Evolutionary conservation across 176 grass and related monocot genomes (phyloP), one percentile per base, ranked within the genome.

Genomic region (Rhynchospora tenuis): DNA sequence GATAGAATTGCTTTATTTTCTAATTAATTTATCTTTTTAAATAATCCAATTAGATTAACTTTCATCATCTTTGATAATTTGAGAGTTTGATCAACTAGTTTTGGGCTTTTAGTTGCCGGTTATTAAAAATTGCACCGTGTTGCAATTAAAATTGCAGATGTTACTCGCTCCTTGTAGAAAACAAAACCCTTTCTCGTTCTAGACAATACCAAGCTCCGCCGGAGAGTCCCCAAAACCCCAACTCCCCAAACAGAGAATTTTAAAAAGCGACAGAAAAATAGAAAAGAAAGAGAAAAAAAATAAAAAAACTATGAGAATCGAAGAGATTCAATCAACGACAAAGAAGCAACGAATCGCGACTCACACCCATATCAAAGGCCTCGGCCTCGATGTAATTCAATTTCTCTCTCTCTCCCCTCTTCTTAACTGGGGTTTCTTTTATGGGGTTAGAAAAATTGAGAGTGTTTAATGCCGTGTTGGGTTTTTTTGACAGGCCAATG

Each of bases 301-400:
- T 0, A 56, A 72, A 12, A 52, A 45, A 14, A 38, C 92, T 80
- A 98, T 95, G 96, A 93, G 89, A 85, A 95, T 98, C 38, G 96
- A 98, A 58, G 96, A 98, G 83, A 90, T 95, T 65, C 96, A 95
- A 84, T 98, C 91, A 61, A 86, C 96, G 45, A 87, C 96, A 42
- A 99, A 95, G 88, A 91, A 93, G 86, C 93, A 95, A 78, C 89
- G 93, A 65, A 86, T 99, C 83, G 93, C 96, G 70, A 95, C 91
- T 23, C 91, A 99, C 45, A 97, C 95, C 46, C 90, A 94, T 84
- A 97, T 97, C 78, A 97, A 97, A 84, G 92, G 92, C 87, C 95
- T 97, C 81, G 94, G 94, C 46, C 94, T 97, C 72, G 95, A 97
- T 82, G 94, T 94, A 94, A 45, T 14, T 77, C 9, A 16, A 64